phyloP scores from a whole-genome alignment of 768 basidiomycete species.

The Tricholoma matsutake region DNA sequence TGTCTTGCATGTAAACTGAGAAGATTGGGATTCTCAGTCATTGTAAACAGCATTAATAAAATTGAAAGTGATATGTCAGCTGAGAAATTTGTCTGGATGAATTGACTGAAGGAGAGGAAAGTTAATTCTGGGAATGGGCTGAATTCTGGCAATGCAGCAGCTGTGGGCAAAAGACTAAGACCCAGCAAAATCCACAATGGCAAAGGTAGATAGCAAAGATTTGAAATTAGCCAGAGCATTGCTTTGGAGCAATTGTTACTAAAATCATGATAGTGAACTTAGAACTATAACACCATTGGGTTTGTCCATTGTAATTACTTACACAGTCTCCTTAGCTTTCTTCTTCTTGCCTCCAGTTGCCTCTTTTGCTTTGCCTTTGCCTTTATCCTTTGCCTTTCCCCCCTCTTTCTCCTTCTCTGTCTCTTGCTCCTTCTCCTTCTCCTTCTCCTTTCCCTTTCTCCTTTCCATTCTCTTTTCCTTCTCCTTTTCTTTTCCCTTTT shows the following conservation, averaged over 20 bases:
- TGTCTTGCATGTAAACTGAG: constrained; percentile 3
- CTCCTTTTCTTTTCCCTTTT: background rate
- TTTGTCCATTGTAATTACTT: background rate
- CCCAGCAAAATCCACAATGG: background rate
- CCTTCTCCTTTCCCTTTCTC: background rate
- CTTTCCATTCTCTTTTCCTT: background rate
- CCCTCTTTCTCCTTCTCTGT: no score
- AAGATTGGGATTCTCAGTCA: constrained; percentile 4
- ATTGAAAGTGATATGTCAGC: constrained; percentile 5
- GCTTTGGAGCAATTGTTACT: background rate
- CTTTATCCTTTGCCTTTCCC: no score
- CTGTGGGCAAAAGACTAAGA: background rate
- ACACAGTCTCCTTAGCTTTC: background rate
- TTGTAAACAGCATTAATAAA: constrained; percentile 4
- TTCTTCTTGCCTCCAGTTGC: background rate
- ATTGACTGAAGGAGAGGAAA: background rate
- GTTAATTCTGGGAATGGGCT: background rate
- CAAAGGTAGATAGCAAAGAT: background rate
- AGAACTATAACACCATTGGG: background rate
- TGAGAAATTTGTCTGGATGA: background rate
- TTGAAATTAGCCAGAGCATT: background rate
- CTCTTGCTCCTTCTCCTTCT: background rate
- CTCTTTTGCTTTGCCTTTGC: no score
- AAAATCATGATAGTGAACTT: background rate
- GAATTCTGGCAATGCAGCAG: background rate